These are phyloP conservation scores for Diaporthe helianthi DNA, from an alignment of 2,329 filamentous ascomycete species.

Conservation along the genomic window DNA sequence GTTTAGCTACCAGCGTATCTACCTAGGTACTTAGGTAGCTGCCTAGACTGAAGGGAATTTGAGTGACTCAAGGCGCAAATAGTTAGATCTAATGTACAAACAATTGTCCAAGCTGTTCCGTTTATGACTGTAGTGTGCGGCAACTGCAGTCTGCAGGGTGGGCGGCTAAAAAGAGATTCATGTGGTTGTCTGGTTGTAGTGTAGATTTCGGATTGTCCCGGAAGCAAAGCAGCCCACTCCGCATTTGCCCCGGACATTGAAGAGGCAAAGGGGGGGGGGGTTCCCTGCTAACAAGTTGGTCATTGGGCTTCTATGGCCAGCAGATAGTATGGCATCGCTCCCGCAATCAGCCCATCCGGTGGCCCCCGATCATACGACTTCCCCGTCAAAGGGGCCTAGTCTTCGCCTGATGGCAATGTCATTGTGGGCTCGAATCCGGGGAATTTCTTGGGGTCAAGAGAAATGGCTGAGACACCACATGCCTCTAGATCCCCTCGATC, in stretches of 20 bases:
- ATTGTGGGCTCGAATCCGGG: slow-evolving; percentile 33
- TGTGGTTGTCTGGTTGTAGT: background rate
- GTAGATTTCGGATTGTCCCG: slow-evolving; percentile 16
- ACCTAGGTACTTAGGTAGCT: background rate
- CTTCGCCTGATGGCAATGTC: slow-evolving; percentile 31
- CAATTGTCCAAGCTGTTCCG: background rate
- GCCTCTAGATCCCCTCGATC: slow-evolving; percentile 30
- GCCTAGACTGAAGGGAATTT: no score
- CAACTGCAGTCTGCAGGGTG: background rate
- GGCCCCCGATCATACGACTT: slow-evolving; percentile 34
- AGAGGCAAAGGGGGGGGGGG: background rate
- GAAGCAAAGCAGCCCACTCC: slow-evolving; percentile 23
- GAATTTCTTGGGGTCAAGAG: slow-evolving; percentile 18
- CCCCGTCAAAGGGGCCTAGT: slow-evolving; percentile 27
- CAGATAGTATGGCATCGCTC: background rate
- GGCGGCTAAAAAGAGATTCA: slow-evolving; percentile 2
- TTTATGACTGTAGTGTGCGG: background rate
- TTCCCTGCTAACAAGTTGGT: background rate
- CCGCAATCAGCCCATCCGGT: slow-evolving; percentile 34
- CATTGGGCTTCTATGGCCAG: rapidly evolving
- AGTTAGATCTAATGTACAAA: background rate
- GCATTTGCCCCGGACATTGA: slow-evolving; percentile 9
- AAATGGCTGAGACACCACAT: slow-evolving; percentile 27
- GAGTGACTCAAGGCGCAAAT: background rate
- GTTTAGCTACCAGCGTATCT: no score